A percentile compares a stretch with the other conserved stretches of the same genome.
Evolutionary conservation across 352 stramenopile species (phyloP).

Genomic region (Phytophthora pinifolia): DNA sequence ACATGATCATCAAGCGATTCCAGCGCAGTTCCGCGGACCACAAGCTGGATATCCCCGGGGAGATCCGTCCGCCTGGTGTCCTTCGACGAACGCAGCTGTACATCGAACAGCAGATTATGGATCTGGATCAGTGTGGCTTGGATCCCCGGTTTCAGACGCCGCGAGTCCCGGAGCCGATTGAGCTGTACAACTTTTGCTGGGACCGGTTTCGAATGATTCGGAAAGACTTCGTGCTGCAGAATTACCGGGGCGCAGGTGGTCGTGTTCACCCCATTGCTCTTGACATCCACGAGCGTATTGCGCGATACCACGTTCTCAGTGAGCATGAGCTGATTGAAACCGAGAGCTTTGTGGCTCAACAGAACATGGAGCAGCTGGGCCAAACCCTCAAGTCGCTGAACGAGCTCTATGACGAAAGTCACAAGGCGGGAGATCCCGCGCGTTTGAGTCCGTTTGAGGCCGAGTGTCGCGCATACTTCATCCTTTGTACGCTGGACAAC

Average conservation of each 20-base stretch:
- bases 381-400: conserved; percentile 89
- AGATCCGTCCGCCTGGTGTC: conserved; percentile 79
- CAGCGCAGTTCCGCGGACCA: conserved; percentile 86
- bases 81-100: conserved; percentile 81
- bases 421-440: conserved; percentile 55
- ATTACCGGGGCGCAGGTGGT: conserved; percentile 93
- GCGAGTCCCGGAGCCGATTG: conserved; percentile 70
- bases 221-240: conserved; percentile 97
- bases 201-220: conserved; percentile 95
- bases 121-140: conserved; percentile 59
- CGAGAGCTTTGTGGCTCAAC: conserved; percentile 80
- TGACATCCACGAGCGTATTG: conserved; percentile 94
- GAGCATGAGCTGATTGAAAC: conserved; percentile 93
- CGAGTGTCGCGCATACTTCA: conserved; percentile 86
- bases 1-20: conserved; percentile 88
- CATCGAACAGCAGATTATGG: conserved; percentile 87
- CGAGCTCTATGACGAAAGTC: conserved; percentile 86
- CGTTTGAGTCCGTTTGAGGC: conserved; percentile 83
- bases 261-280: conserved; percentile 91
- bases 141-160: conserved; percentile 75
- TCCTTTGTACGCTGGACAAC: conserved; percentile 85
- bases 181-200: conserved; percentile 98
- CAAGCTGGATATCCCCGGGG: conserved; percentile 81
- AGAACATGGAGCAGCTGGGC: conserved; percentile 90
- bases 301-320: conserved; percentile 94